Evolutionary conservation across 768 basidiomycete species (phyloP), one percentile per base, ranked within the genome.

Genomic region (Cyathus striatus): DNA sequence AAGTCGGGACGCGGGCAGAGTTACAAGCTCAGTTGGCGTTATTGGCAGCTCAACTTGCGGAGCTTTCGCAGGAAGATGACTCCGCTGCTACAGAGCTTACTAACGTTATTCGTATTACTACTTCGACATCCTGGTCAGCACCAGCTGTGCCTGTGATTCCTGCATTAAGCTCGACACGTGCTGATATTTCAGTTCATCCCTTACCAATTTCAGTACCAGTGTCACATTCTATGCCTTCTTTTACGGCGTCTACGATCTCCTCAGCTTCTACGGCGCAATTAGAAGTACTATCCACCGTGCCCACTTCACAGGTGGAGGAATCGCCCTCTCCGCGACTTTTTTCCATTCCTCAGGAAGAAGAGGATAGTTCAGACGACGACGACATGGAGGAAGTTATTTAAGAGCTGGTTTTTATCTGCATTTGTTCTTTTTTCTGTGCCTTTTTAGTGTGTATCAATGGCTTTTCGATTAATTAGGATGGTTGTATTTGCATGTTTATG

Each of bases 21-120:
- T 58, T 89, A 41, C 86, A 88, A 53, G 84, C 82, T 1, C 83
- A 83, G 49, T 68, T 89, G 34, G 85, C 80, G 2, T 68, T 89
- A 23, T 57, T 89, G 42, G 83, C 86, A 4, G 82, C 80, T 1
- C 87, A 89, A 53, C 57, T 90, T 20, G 75, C 77, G 20, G 86
- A 86, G 56, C 66, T 87, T 37, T 79, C 76, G 12, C 75, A 78
- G 40, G 63, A 61, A 20, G 67, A 69, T 24, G 64, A 65, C 17
- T 36, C 35, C 35, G 35, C 35, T 18, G 35, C 35, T 18, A 36
- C 10, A 9, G 17, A 7, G 10, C n/a, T 30, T 30, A n/a, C 27
- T n/a, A 30, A 30, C 27, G 27, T 30, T 9, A 9, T n/a, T n/a
- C 27, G 9, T n/a, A 9, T 9, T 30, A 30, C 27, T n/a, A n/a